A percentile compares a stretch with the other conserved stretches of the same genome.
These are phyloP conservation scores for Amanita exitialis DNA, from an alignment of 768 basidiomycete genomes.

Conservation along the genomic window DNA sequence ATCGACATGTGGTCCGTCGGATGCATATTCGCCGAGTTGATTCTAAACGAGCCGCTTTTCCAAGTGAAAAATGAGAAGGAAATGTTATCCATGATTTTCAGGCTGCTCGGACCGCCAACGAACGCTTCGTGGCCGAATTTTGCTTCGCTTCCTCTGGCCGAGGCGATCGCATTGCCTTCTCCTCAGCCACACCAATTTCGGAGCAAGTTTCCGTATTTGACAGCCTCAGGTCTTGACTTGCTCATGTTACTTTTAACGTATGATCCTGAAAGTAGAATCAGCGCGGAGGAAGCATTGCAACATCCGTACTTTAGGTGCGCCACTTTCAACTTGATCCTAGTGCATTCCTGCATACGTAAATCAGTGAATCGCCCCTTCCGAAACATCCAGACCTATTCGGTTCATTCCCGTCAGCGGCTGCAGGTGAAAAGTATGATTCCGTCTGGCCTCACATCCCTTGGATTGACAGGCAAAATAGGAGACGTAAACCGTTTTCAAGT, in stretches of 20 bases:
- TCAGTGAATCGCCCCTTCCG: conserved; percentile 85
- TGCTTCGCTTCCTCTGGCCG: conserved; percentile 66
- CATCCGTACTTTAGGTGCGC: conserved; percentile 89
- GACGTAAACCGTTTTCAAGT: conserved; percentile 67
- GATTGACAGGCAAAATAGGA: conserved; percentile 31
- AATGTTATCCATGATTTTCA: conserved; percentile 89
- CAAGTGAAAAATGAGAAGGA: conserved; percentile 96
- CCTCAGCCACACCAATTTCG: conserved; percentile 71
- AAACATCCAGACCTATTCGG: conserved; percentile 95
- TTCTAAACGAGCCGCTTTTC: conserved; percentile 93
- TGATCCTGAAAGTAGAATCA: conserved; percentile 79
- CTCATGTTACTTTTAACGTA: conserved; percentile 77
- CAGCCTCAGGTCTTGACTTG: conserved; percentile 76
- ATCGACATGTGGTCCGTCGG: conserved; percentile 99
- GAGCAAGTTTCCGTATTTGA: conserved; percentile 79
- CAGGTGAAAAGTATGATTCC: conserved; percentile 81
- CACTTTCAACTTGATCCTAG: neutral
- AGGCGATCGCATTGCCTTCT: conserved; percentile 66
- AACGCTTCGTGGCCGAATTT: conserved; percentile 82
- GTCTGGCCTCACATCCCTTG: neutral
- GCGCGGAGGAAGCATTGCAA: conserved; percentile 80
- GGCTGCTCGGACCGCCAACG: conserved; percentile 89
- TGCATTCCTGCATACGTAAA: neutral
- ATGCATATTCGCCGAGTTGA: conserved; percentile 95
- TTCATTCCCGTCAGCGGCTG: conserved; percentile 92